Percentiles rank a stretch among this genome's conserved stretches.
These are phyloP conservation scores for Stagonosporopsis chrysanthemi DNA, from an alignment of 2,329 filamentous ascomycete species.

Conservation along the genomic window DNA sequence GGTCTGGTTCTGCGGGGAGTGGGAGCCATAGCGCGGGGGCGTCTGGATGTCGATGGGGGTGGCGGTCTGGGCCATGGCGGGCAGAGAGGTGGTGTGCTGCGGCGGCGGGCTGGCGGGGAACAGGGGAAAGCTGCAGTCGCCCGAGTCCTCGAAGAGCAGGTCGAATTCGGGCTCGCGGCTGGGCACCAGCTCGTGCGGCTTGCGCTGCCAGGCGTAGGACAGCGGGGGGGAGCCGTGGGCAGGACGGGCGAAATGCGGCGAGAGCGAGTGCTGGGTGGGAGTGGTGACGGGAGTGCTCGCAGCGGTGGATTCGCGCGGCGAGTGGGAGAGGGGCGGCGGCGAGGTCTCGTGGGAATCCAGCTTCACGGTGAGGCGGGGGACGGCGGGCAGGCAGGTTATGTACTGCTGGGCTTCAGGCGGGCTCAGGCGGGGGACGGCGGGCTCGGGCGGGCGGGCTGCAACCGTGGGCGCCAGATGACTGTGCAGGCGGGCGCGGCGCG, in stretches of 20 bases:
- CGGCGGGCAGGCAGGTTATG: slow-evolving; percentile 4
- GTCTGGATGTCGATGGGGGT: slow-evolving; percentile 68
- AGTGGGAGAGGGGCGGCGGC: slow-evolving; percentile 61
- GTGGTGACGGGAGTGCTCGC: slow-evolving; percentile 60
- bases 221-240: slow-evolving; percentile 50
- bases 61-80: slow-evolving; percentile 61
- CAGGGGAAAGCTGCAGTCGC: slow-evolving; percentile 52
- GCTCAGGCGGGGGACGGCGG: no score
- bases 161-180: slow-evolving; percentile 44
- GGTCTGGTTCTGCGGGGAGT: slow-evolving; percentile 67
- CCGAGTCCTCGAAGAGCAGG: slow-evolving; percentile 51
- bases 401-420: background rate
- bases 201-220: slow-evolving; percentile 56
- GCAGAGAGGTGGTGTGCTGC: slow-evolving; percentile 25
- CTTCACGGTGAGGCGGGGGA: slow-evolving; percentile 52
- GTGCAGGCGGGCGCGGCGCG: slow-evolving; percentile 24
- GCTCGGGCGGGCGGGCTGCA: background rate
- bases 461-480: slow-evolving; percentile 14
- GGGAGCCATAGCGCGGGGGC: slow-evolving; percentile 61
- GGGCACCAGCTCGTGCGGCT: slow-evolving; percentile 46
- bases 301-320: slow-evolving; percentile 60
- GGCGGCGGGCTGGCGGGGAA: slow-evolving; percentile 48
- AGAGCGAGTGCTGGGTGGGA: slow-evolving; percentile 49
- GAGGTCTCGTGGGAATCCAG: slow-evolving; percentile 61
- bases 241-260: slow-evolving; percentile 51